Evolutionary conservation across 73 alveolate species (phyloP), one percentile per base, ranked within the genome.

Genomic region (Symbiodinium pilosum): DNA sequence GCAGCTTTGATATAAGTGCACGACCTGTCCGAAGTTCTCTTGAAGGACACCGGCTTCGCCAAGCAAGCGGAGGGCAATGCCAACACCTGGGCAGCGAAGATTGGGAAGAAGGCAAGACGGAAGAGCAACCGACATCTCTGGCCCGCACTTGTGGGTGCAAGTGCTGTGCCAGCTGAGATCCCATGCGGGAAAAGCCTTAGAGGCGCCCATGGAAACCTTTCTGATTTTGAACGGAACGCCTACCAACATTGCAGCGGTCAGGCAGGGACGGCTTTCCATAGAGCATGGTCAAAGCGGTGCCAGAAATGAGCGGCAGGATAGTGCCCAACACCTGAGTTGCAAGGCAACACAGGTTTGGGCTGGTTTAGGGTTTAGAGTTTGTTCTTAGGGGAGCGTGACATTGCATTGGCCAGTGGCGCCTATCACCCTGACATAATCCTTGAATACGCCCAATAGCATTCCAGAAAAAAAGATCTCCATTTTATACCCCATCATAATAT

Each of bases 141-240:
- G 38, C 81, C 43, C 30, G 39, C 69, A 47, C 98, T 93, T 2
- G 98, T 93, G 7, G 98, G 98, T 30, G 98, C 92, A 43, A 93
- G 84, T 11, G 98, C 98, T 9, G 92, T 77, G 11, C 98, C 98
- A n/a, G 92, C 98, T 34, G 98, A 43, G 44, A 93, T 47, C 34
- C 98, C 98, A 2, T 93, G 71, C 21, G 98, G 98, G 41, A 93
- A 93, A 47, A 91, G 71, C 97, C 97, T 91, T n/a, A n/a, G n/a
- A n/a, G 41, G 26, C 85, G 32, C 28, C 38, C 77, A 64, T n/a
- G n/a, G n/a, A n/a, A n/a, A n/a, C n/a, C n/a, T n/a, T n/a, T n/a
- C n/a, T n/a, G n/a, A n/a, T n/a, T n/a, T n/a, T n/a, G n/a, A n/a
- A n/a, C n/a, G n/a, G n/a, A n/a, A 28, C 21, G 32, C 40, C 77